Evolutionary conservation across 345 rosid species (phyloP), one percentile per base, ranked within the genome.

Genomic region (Citrus hindsii): DNA sequence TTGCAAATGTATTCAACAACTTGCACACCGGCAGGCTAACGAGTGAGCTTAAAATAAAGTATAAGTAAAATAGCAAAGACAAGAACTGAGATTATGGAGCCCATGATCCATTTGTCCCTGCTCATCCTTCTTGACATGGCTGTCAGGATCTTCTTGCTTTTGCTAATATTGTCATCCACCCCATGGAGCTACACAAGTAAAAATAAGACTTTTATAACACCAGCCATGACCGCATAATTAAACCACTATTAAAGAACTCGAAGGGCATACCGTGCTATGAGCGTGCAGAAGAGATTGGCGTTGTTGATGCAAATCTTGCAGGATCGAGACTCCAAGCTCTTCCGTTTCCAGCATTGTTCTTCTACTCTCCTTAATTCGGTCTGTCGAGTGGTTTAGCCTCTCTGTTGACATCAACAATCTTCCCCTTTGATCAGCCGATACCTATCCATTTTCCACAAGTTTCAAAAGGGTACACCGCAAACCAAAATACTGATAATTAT

Each of bases 301-400:
- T 69, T 88, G 91, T 68, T 87, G 89, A 85, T 88, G 88, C 80
- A 90, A 83, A 83, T 88, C 93, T 80, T 88, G 92, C 76, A 86
- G 88, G 70, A 91, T 90, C 14, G 93, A 90, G 63, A 87, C 92
- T 37, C 95, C 88, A 22, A 91, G 91, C 76, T 90, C 92, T 84
- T 91, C 93, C 21, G 91, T 90, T 84, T 91, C 95, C 79, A 88
- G 86, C 90, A 88, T 87, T 22, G 88, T 84, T 84, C 81, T 90
- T 85, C 90, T 84, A 76, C 93, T 83, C 22, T 90, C 91, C 85
- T 89, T 91, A 60, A 90, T 80, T 82, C 91, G 81, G 30, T 86
- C 91, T 30, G 83, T 83, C 30, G 91, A 82, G 9, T 84, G 88
- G 73, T 91, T 86, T 74, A 91, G 53, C 75, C 91, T 86, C 58